Conservation (phyloP, 1,284 basidiomycete genomes). For the Porodaedalea pini region DNA sequence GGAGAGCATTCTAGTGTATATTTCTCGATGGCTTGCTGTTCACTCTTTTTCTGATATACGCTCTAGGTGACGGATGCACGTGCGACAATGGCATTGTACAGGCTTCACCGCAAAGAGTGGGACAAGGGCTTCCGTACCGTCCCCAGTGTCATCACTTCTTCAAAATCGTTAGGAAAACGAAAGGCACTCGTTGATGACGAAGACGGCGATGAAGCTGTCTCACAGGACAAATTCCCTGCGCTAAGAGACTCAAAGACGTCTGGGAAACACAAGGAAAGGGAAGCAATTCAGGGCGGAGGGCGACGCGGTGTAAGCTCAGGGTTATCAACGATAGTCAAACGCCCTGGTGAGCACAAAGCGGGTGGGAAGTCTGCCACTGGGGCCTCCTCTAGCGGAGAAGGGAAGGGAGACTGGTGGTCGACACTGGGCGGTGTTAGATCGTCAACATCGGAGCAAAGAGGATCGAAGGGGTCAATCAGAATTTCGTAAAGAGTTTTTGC, state of each 20-base stretch:
- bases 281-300: constrained; percentile 49
- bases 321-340: constrained; percentile 56
- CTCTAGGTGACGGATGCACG: constrained; percentile 85
- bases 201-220: constrained; percentile 14
- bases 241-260: constrained; percentile 15
- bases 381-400: not conserved
- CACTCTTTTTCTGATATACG: not conserved
- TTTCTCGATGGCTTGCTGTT: constrained; percentile 10
- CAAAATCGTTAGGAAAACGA: constrained; percentile 7
- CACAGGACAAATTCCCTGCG: constrained; percentile 8
- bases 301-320: constrained; percentile 71
- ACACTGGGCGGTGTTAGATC: constrained; percentile 1
- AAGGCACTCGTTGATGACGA: constrained; percentile 5
- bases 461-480: not conserved
- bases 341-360: constrained; percentile 17
- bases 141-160: constrained; percentile 3
- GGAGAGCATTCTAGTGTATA: constrained; percentile 86
- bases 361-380: not conserved
- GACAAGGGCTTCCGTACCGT: constrained; percentile 51
- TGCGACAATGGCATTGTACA: constrained; percentile 93
- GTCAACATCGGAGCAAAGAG: not conserved
- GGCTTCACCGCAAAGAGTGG: constrained; percentile 85
- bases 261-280: constrained; percentile 20
- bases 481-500: not conserved
- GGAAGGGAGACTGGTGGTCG: constrained; percentile 11